Conservation (phyloP, 2,329 filamentous ascomycete species). For the Botrytis galanthina region DNA sequence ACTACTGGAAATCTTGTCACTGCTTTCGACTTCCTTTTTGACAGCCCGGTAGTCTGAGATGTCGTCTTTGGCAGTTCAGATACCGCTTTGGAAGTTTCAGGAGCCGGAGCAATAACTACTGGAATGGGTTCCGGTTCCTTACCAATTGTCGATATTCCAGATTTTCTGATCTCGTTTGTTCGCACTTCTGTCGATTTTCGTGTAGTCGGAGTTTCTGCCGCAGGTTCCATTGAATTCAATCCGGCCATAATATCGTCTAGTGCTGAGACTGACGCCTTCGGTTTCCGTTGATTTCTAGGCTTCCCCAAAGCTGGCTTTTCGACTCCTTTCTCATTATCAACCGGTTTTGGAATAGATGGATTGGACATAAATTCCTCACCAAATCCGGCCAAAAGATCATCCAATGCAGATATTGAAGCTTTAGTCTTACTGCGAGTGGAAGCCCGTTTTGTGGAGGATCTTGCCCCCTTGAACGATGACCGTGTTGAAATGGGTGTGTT, state of each 20-base stretch:
- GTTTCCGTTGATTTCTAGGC: not conserved
- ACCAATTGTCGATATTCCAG: not conserved
- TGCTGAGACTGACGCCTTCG: slow-evolving; percentile 5
- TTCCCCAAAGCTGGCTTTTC: slow-evolving; percentile 2
- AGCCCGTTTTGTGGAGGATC: not conserved
- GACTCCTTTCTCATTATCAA: slow-evolving; percentile 6
- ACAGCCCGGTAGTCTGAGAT: not conserved
- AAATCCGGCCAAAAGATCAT: slow-evolving; percentile 21
- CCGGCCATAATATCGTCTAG: slow-evolving; percentile 22
- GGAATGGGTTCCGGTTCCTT: not conserved
- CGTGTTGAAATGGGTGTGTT: not conserved
- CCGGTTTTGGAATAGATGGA: not conserved
- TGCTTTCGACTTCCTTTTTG: not conserved
- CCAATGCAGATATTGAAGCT: slow-evolving; percentile 18
- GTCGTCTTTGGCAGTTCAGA: not conserved
- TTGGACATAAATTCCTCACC: not conserved
- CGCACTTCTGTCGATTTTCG: not conserved
- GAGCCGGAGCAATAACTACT: not conserved
- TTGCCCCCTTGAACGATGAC: not conserved
- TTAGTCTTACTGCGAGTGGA: not conserved
- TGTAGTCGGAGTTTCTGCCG: not conserved
- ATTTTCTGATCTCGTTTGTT: not conserved
- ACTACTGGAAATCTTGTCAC: not conserved
- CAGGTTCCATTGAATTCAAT: not conserved
- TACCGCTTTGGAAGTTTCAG: not conserved